Evolutionary conservation across 1,284 basidiomycete genomes (phyloP), one percentile per base, ranked within the genome.

Genomic region (Apiotrichum domesticum): DNA sequence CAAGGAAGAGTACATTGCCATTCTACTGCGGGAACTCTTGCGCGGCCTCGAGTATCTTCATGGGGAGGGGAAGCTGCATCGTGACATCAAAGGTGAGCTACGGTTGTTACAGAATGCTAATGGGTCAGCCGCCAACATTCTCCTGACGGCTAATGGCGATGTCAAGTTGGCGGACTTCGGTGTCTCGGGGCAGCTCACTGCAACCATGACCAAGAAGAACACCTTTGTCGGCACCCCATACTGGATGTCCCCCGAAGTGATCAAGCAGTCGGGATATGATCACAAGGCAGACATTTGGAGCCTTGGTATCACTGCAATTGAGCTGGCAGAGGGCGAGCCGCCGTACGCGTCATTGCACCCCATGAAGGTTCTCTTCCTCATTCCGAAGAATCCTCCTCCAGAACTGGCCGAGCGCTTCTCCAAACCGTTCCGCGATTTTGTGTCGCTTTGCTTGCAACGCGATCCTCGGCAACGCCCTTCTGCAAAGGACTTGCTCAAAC

Each of bases 201-300:
- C 90, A 3, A 96, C 92, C 0, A 82, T 96, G 56, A 92, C 92
- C n/a, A 96, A 96, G 84, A 98, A 98, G 83, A 98, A 98, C 68
- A 97, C 93, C 0, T 97, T 98, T 72, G 94, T 98, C 51, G 91
- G 95, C 35, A 95, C 94, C 13, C 91, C 91, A 2, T 95, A 94
- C 72, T 96, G 93, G 93, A 99, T 99, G 95, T 93, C 91, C 29
- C 95, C 95, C 6, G 95, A 99, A 74, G 95, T 98, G 29, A 98
- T 99, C 81, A 98, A 98, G 77, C 95, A 98, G 78, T 95, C 90
- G 61, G 96, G 96, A 7, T 99, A 99, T 75, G 95, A 98, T 70
- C 89, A 94, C 76, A 98, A 97, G 73, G 95, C 95, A 10, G 95
- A 99, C 75, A 97, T 99, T 51, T 96, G 93, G 93, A 90, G 87